Percentiles rank a stretch among this genome's conserved stretches.
phyloP scores from a whole-genome alignment of 179 eudicot species.

The Drosera spatulata region DNA sequence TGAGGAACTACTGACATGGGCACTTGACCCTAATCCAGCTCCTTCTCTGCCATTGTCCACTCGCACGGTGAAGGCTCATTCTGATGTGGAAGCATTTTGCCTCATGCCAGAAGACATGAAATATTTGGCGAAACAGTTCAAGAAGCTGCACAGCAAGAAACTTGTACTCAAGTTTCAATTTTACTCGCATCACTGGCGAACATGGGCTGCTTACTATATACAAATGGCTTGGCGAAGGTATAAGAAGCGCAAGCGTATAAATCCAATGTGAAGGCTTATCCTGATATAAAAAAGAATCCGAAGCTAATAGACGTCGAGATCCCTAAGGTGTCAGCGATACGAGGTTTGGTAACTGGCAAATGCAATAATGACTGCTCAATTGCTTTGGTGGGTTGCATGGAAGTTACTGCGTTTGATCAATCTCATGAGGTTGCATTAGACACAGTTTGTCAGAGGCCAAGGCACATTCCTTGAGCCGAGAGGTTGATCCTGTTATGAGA shows the following conservation, averaged over 20 bases:
- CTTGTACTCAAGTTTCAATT: conserved; percentile 21
- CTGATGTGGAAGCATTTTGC: conserved; percentile 29
- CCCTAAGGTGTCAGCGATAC: too few species aligned
- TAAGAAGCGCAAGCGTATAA: conserved; percentile 14
- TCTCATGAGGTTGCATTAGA: too few species aligned
- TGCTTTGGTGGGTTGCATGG: too few species aligned
- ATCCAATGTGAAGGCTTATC: too few species aligned
- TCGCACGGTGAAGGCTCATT: conserved; percentile 18
- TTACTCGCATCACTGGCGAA: conserved; percentile 32
- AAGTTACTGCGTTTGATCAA: too few species aligned
- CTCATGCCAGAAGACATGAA: conserved; percentile 27
- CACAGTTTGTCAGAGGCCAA: too few species aligned
- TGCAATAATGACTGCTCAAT: too few species aligned
- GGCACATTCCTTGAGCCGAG: too few species aligned
- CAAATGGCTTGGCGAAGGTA: conserved; percentile 25
- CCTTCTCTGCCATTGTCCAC: conserved; percentile 21
- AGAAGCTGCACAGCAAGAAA: conserved; percentile 22
- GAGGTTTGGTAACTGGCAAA: too few species aligned
- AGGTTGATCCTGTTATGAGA: too few species aligned
- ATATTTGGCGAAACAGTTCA: conserved; percentile 27
- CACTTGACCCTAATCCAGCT: conserved; percentile 16
- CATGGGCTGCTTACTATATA: conserved; percentile 31
- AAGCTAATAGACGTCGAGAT: too few species aligned
- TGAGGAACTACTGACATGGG: conserved; percentile 14
- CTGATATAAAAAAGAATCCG: too few species aligned